Base-by-base conservation (phyloP, 2,329 filamentous ascomycete species). In the Fusarium sp. region DNA sequence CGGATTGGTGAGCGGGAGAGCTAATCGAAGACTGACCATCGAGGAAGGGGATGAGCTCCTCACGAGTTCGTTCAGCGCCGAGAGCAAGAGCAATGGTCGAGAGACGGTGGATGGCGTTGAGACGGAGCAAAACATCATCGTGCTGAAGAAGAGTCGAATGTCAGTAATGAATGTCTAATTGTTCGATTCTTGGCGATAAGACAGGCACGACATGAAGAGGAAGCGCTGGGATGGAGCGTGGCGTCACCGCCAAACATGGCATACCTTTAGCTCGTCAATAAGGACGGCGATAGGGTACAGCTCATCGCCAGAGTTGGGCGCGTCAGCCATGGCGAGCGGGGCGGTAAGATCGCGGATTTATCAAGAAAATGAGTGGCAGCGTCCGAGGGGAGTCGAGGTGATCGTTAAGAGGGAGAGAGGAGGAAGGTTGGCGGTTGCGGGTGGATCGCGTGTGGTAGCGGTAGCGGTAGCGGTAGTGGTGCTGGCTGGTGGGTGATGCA, bases 241-340 rank as follows among this genome's bases (percentile, higher is more conserved):
- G 64, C 69, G 68, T 74, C 65, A 73, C 67, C 70, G 72, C 77
- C 82, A 77, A 67, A 70, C 23, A 49, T 58, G 48, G 53, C 63
- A 68, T 89, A 97, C 94, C 93, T 98, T 99, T 79, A 99, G 88
- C 89, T 99, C 96, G 83, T 99, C 96, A 84, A 99, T 99, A 83
- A 99, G 91, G 75, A 99, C 96, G 79, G 97, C 96, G 86, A 99
- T 99, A 81, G 96, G 96, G 84, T 98, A 99, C 78, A 99, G 94
- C 91, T 98, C 97, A 85, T 99, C 96, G 82, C 92, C 97, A 86
- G 95, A 90, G 84, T 91, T 93, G 82, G 91, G 88, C 84, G 91
- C 92, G 85, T 98, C 89, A 84, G 89, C 93, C 95, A 98, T 98
- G 82, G 82, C 87, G 88, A 83, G 81, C 63, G 72, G 63, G 68